Base-by-base conservation (phyloP, 2,329 filamentous ascomycete species). In the Paraphoma chrysanthemicola region DNA sequence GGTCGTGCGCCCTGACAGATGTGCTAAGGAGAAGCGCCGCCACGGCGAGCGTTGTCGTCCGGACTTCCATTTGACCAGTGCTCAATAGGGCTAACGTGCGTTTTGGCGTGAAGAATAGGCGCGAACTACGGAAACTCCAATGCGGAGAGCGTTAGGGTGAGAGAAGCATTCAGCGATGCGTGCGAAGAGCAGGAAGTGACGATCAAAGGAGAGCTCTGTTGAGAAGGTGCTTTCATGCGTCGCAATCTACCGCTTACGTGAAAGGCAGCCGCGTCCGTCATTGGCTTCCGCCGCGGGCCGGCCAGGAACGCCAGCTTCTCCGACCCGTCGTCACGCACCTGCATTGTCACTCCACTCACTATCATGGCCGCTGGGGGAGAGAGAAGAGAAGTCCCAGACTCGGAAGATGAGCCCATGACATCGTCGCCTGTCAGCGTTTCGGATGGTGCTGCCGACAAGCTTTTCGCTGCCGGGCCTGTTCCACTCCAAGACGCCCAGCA, bases 1-100 rank as follows among this genome's bases (percentile, higher is more conserved):
- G 77, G 42, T 79, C 78, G 62, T 80, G 78, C 49, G 75, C 75
- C 12, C 36, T 57, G 42, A 55, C 64, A 30, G 65, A 61, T 41
- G 69, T 59, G 58, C 66, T 67, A 57, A 70, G 63, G 23, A 77
- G 58, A 41, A 71, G 51, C 49, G 62, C 61, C 50, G 54, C 60
- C 28, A 64, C 44, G 30, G 67, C 66, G 36, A 56, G 60, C 53
- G 47, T 49, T 51, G 48, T 58, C n/a, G 51, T 51, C 46, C 44
- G 56, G 43, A 53, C 18, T 12, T 39, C 53, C 60, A 66, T 63
- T 29, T 54, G 57, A 61, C 56, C 56, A 18, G 54, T 18, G 50
- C 16, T 44, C 47, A 45, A 59, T 48, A 52, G 36, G 47, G 30
- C 46, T 44, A 57, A 48, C 44, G 44, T 12, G 23, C 12, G 44